Conservation (phyloP, 2,329 filamentous ascomycete species). For the Aulographum hederae region DNA sequence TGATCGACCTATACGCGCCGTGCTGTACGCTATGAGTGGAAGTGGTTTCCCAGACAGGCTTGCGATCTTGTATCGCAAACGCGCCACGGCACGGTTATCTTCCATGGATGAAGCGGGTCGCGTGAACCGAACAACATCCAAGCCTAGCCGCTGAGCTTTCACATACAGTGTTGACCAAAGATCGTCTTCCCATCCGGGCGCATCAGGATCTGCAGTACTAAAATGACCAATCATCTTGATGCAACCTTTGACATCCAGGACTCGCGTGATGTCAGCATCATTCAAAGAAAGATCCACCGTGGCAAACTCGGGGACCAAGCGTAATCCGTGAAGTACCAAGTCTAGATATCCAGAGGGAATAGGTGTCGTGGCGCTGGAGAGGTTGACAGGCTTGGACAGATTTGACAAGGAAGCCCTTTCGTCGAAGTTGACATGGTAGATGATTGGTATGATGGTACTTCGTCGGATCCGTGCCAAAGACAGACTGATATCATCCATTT, state of each 20-base stretch:
- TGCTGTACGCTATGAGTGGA: conserved; percentile 46
- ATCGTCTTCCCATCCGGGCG: conserved; percentile 36
- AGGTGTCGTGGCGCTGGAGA: too few species aligned
- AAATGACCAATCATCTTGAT: conserved; percentile 45
- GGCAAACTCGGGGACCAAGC: conserved; percentile 40
- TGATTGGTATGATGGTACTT: conserved; percentile 41
- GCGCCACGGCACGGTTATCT: conserved; percentile 44
- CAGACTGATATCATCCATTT: background rate
- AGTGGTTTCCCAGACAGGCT: conserved; percentile 24
- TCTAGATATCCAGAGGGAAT: conserved; percentile 39
- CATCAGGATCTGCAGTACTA: conserved; percentile 20
- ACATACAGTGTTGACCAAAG: conserved; percentile 39
- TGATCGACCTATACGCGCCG: conserved; percentile 40
- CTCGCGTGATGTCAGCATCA: conserved; percentile 28
- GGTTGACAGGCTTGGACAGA: too few species aligned
- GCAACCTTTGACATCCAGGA: conserved; percentile 32
- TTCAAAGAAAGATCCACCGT: conserved; percentile 43
- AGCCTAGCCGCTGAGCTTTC: conserved; percentile 37
- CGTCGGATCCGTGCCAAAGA: conserved; percentile 40
- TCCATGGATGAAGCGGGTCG: conserved; percentile 37
- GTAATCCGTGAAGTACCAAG: conserved; percentile 39
- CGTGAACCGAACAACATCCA: conserved; percentile 42
- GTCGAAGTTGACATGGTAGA: conserved; percentile 28
- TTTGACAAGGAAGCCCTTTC: conserved; percentile 9
- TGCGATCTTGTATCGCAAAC: conserved; percentile 32